phyloP scores from a whole-genome alignment of 352 stramenopile genomes.

The Phytophthora hibernalis region DNA sequence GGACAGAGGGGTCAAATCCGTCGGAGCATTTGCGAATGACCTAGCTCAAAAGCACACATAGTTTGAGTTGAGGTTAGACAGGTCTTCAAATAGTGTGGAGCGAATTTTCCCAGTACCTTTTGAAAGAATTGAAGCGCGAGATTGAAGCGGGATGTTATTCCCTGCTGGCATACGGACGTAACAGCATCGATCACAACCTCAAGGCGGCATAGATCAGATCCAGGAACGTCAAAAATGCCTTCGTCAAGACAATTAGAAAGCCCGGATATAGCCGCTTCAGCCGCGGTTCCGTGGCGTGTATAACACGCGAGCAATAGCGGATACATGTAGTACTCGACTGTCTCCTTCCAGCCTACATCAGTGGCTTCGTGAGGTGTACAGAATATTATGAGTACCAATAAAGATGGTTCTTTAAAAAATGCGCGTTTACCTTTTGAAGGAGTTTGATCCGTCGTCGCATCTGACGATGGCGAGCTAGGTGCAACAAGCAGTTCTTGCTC shows the following conservation, averaged over 20 bases:
- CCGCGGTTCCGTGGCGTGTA: constrained; percentile 69
- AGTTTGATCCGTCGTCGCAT: neutral
- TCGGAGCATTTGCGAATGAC: constrained; percentile 55
- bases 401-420: neutral
- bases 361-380: constrained; percentile 15
- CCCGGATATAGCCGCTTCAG: constrained; percentile 53
- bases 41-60: constrained; percentile 22
- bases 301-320: constrained; percentile 82
- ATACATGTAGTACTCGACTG: constrained; percentile 79
- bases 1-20: constrained; percentile 50
- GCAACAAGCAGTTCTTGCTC: constrained; percentile 27
- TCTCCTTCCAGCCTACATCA: constrained; percentile 33
- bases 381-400: neutral
- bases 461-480: constrained; percentile 3
- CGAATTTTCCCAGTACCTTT: constrained; percentile 48
- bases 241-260: constrained; percentile 70
- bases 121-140: constrained; percentile 69
- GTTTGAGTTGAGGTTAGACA: neutral
- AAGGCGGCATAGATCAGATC: constrained; percentile 51
- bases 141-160: constrained; percentile 71
- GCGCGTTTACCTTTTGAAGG: constrained; percentile 13
- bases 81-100: neutral
- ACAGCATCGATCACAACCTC: constrained; percentile 70
- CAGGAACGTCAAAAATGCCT: constrained; percentile 56
- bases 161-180: constrained; percentile 81